These are phyloP conservation scores for Neurospora tetrasperma DNA, from an alignment of 495 filamentous ascomycete species.

Conservation along the genomic window DNA sequence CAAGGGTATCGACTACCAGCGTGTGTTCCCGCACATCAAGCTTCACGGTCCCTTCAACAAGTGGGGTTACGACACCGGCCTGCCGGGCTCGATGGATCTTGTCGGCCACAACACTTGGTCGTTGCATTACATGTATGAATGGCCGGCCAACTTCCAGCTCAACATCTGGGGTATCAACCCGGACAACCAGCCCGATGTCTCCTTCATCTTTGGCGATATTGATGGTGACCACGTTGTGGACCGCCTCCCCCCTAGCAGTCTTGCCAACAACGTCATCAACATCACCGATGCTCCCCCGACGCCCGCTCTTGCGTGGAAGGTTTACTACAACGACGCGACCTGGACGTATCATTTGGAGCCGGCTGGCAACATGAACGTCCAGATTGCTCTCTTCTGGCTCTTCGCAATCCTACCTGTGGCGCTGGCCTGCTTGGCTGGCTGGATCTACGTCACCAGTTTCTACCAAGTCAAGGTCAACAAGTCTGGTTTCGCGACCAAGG, in stretches of 20 bases:
- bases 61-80: slow-evolving; percentile 57
- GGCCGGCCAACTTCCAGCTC: slow-evolving; percentile 52
- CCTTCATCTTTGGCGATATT: slow-evolving; percentile 22
- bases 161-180: slow-evolving; percentile 63
- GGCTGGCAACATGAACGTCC: slow-evolving; percentile 42
- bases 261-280: slow-evolving; percentile 47
- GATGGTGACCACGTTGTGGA: slow-evolving; percentile 46
- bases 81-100: slow-evolving; percentile 46
- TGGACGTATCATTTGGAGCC: slow-evolving; percentile 44
- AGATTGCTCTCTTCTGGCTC: slow-evolving; percentile 49
- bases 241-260: slow-evolving; percentile 51
- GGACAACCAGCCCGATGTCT: slow-evolving; percentile 51
- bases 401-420: slow-evolving; percentile 46
- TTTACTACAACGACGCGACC: slow-evolving; percentile 47
- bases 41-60: slow-evolving; percentile 57
- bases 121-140: slow-evolving; percentile 54
- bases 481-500: slow-evolving; percentile 43
- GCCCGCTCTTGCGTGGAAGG: slow-evolving; percentile 47
- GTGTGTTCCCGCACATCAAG: slow-evolving; percentile 51
- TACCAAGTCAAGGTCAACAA: slow-evolving; percentile 66
- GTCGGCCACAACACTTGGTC: slow-evolving; percentile 47
- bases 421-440: slow-evolving; percentile 41
- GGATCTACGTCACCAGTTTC: slow-evolving; percentile 54
- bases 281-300: slow-evolving; percentile 46
- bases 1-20: slow-evolving; percentile 28